These are phyloP conservation scores for Fusarium pseudoanthophilum DNA, from an alignment of 2,329 filamentous ascomycete species.

Conservation along the genomic window DNA sequence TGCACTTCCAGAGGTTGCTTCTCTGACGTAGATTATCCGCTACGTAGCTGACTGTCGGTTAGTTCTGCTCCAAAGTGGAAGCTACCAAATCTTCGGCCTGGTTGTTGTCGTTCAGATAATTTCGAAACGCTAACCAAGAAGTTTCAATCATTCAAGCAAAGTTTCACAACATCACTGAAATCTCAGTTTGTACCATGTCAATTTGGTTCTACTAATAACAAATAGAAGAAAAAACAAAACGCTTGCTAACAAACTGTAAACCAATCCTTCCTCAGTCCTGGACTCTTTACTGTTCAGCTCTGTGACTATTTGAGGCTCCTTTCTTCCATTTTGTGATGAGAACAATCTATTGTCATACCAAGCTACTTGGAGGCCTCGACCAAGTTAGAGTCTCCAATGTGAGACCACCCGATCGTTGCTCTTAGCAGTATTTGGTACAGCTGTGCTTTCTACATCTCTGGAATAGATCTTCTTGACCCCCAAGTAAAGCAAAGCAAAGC, in stretches of 20 bases:
- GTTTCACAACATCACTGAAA: fast-evolving
- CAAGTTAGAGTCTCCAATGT: too few relatives aligned
- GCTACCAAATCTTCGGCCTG: fast-evolving
- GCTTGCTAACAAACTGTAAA: background rate
- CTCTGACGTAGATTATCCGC: too few relatives aligned
- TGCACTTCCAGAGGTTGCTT: too few relatives aligned
- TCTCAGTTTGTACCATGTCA: fast-evolving
- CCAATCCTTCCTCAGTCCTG: fast-evolving
- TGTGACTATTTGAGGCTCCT: fast-evolving
- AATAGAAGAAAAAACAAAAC: fast-evolving
- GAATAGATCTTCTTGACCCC: background rate
- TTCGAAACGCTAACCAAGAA: fast-evolving
- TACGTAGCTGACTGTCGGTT: background rate
- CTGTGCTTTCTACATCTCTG: background rate
- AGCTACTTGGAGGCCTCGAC: too few relatives aligned
- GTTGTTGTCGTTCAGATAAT: fast-evolving
- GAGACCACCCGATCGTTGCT: background rate
- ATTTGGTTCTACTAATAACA: background rate
- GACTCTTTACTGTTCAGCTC: fast-evolving
- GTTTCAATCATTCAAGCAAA: background rate
- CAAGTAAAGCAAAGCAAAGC: background rate
- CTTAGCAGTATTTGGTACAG: background rate
- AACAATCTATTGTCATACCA: background rate
- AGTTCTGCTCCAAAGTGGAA: fast-evolving
- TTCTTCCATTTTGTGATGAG: background rate